These are phyloP conservation scores for Boletus rubropictus DNA, from an alignment of 768 basidiomycete species.

Conservation along the genomic window DNA sequence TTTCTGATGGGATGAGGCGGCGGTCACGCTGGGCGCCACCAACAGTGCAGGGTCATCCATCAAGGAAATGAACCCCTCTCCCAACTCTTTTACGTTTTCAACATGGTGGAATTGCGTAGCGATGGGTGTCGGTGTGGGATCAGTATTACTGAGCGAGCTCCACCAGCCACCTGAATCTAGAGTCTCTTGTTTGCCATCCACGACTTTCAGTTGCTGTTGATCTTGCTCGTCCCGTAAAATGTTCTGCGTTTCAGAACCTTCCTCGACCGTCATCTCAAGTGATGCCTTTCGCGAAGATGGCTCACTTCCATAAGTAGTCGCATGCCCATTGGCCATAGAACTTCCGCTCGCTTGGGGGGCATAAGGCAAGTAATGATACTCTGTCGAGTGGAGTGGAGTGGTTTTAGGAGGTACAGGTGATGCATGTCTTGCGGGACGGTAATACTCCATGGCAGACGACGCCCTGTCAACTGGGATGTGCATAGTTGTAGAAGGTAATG, in stretches of 20 bases:
- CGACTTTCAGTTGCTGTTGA: slow-evolving; percentile 3
- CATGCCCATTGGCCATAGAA: slow-evolving; percentile 36
- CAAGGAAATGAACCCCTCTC: slow-evolving; percentile 72
- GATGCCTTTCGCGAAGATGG: slow-evolving; percentile 25
- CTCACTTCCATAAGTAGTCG: slow-evolving; percentile 30
- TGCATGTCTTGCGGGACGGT: slow-evolving; percentile 43
- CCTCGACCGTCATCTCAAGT: slow-evolving; percentile 29
- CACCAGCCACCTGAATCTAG: slow-evolving; percentile 55
- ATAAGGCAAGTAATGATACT: slow-evolving; percentile 27
- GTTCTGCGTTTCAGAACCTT: slow-evolving; percentile 12
- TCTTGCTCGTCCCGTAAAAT: slow-evolving; percentile 1
- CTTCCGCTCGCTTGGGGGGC: slow-evolving; percentile 19
- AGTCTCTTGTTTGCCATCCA: slow-evolving; percentile 30
- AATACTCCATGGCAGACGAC: slow-evolving; percentile 73
- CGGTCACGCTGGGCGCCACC: slow-evolving; percentile 24
- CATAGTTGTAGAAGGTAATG: slow-evolving; percentile 42
- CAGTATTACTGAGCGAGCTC: slow-evolving; percentile 43
- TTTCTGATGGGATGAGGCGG: slow-evolving; percentile 9
- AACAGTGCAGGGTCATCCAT: slow-evolving; percentile 62
- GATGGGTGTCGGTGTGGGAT: slow-evolving; percentile 55
- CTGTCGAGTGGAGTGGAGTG: slow-evolving; percentile 43
- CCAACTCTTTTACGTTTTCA: slow-evolving; percentile 37
- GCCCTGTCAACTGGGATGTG: slow-evolving; percentile 60
- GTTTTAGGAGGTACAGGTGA: slow-evolving; percentile 53
- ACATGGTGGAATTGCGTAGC: slow-evolving; percentile 58